A percentile compares a stretch with the other conserved stretches of the same genome.
Evolutionary conservation across 1,284 basidiomycete species (phyloP).

Genomic region (Malassezia brasiliensis): DNA sequence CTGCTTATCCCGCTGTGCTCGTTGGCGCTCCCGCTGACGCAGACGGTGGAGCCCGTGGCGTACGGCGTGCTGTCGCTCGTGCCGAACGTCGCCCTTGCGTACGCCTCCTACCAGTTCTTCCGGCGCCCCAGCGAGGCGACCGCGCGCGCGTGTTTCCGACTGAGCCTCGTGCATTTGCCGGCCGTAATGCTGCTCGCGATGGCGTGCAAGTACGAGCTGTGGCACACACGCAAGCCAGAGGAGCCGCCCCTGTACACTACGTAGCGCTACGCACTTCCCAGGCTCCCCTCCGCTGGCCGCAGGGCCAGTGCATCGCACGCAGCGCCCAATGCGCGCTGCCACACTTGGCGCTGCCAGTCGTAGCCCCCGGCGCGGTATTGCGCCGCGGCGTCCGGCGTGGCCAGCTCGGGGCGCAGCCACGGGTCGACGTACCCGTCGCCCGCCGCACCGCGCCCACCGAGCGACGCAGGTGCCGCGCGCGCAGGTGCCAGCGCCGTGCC

Average conservation of each 20-base stretch:
- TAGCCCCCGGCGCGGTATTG: conserved; percentile 38
- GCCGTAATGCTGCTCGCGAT: conserved; percentile 85
- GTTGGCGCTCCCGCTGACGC: conserved; percentile 53
- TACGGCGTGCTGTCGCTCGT: conserved; percentile 70
- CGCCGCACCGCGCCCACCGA: conserved; percentile 27
- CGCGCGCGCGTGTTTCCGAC: conserved; percentile 60
- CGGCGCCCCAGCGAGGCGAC: conserved; percentile 53
- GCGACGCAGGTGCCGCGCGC: conserved; percentile 23
- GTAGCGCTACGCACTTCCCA: neutral
- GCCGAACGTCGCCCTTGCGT: conserved; percentile 65
- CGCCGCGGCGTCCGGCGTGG: conserved; percentile 20
- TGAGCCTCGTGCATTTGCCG: conserved; percentile 83
- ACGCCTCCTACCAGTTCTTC: conserved; percentile 69
- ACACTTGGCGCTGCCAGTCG: conserved; percentile 35
- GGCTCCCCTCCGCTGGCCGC: neutral
- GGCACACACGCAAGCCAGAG: conserved; percentile 13
- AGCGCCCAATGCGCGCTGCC: conserved; percentile 27
- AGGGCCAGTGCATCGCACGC: conserved; percentile 26
- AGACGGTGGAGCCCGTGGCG: conserved; percentile 49
- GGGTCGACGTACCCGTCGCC: conserved; percentile 32
- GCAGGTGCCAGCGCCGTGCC: conserved; percentile 23
- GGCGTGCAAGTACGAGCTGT: conserved; percentile 51
- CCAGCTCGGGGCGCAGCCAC: conserved; percentile 28
- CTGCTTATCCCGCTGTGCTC: conserved; percentile 73
- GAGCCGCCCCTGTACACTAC: neutral